Conservation (phyloP, 2,329 filamentous ascomycete species). For the Aspergillus awamori region DNA sequence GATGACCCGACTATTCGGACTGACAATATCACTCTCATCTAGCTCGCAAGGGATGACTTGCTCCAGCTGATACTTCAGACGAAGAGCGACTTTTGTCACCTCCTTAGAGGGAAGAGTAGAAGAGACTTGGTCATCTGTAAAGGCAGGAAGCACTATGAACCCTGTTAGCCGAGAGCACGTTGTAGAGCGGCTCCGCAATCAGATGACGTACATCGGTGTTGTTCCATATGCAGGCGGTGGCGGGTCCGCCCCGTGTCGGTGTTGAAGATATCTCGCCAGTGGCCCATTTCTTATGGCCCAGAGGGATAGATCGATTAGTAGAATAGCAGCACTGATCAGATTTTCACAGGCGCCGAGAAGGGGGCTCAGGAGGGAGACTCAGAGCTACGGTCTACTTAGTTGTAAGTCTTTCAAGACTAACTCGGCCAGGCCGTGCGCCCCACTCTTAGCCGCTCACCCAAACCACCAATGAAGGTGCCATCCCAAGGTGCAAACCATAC, state of each 20-base stretch:
- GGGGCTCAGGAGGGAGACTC: neutral
- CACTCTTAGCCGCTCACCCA: neutral
- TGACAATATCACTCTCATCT: conserved; percentile 72
- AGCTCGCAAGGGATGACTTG: conserved; percentile 89
- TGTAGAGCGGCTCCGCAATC: conserved; percentile 8
- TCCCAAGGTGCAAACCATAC: neutral
- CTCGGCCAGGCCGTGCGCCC: conserved; percentile 2
- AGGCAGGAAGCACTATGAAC: conserved; percentile 46
- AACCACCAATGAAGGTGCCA: neutral
- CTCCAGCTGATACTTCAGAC: conserved; percentile 87
- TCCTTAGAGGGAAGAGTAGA: conserved; percentile 74
- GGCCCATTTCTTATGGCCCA: conserved; percentile 35
- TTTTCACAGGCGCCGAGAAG: neutral
- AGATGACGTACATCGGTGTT: conserved; percentile 45
- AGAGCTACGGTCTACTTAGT: neutral
- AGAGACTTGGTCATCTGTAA: conserved; percentile 44
- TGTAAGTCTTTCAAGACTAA: neutral
- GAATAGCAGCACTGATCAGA: neutral
- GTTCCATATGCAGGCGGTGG: conserved; percentile 41
- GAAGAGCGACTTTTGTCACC: conserved; percentile 86
- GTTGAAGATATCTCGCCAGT: conserved; percentile 41
- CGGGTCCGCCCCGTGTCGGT: conserved; percentile 30
- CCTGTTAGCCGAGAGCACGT: conserved; percentile 17
- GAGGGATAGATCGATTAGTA: neutral
- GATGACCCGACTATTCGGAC: conserved; percentile 82